A percentile compares a stretch with the other conserved stretches of the same genome.
Evolutionary conservation across 2,329 filamentous ascomycete genomes (phyloP).

Genomic region (Aspergillus versicolor): DNA sequence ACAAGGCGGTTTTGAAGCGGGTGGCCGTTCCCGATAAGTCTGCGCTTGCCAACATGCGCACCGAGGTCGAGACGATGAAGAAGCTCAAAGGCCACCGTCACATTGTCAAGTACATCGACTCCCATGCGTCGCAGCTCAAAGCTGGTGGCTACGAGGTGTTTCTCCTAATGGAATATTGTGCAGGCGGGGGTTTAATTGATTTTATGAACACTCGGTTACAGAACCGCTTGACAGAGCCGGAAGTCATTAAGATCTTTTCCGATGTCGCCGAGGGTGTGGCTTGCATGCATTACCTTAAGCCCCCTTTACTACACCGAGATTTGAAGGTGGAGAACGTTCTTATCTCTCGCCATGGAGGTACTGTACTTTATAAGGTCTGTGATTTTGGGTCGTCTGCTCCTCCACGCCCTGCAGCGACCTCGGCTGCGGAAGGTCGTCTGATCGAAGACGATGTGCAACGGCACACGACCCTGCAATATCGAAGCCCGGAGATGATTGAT

Average conservation of each 20-base stretch:
- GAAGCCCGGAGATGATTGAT: constrained; percentile 98
- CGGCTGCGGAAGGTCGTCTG: constrained; percentile 81
- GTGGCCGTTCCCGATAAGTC: constrained; percentile 97
- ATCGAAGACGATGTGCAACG: constrained; percentile 97
- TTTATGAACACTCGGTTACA: constrained; percentile 99
- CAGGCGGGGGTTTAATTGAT: constrained; percentile 92
- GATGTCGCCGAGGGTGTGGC: constrained; percentile 95
- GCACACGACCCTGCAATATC: constrained; percentile 95
- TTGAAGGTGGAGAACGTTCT: constrained; percentile 98
- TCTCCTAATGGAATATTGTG: constrained; percentile 95
- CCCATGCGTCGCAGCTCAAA: constrained; percentile 89
- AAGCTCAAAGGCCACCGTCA: constrained; percentile 93
- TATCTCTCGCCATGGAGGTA: constrained; percentile 68
- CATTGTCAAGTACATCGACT: constrained; percentile 98
- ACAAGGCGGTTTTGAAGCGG: constrained; percentile 84
- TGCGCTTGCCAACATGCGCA: constrained; percentile 91
- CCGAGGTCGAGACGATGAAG: constrained; percentile 99
- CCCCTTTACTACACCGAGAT: constrained; percentile 86
- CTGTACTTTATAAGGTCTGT: constrained; percentile 86
- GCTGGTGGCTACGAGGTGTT: constrained; percentile 97
- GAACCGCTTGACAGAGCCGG: constrained; percentile 92
- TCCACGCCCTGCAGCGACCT: constrained; percentile 79
- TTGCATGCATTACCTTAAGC: constrained; percentile 98
- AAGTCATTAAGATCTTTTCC: constrained; percentile 94
- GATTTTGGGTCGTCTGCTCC: constrained; percentile 93